These are phyloP conservation scores for Saccharomyces paradoxus DNA, from an alignment of 805 yeast species.

Conservation along the genomic window DNA sequence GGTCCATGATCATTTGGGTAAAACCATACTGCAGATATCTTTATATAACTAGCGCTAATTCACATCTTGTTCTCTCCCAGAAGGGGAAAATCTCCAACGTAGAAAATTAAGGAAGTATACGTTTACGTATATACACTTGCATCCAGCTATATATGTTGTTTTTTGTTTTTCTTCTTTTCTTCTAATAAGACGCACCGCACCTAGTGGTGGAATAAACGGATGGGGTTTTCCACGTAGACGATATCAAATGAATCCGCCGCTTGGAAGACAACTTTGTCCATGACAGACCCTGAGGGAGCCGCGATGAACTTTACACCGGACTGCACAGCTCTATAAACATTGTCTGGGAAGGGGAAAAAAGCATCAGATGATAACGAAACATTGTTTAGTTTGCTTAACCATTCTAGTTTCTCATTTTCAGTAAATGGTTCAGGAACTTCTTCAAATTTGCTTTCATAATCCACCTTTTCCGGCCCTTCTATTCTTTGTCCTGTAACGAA, in stretches of 20 bases:
- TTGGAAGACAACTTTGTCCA: slow-evolving; percentile 91
- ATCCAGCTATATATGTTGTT: background rate
- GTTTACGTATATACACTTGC: background rate
- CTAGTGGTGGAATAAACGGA: slow-evolving; percentile 95
- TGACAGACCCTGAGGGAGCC: slow-evolving; percentile 96
- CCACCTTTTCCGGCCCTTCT: slow-evolving; percentile 85
- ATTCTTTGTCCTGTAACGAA: slow-evolving; percentile 88
- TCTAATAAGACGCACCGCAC: background rate
- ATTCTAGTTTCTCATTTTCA: slow-evolving; percentile 72
- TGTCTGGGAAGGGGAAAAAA: slow-evolving; percentile 99
- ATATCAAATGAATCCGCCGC: slow-evolving; percentile 90
- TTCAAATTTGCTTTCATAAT: slow-evolving; percentile 83
- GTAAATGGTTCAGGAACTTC: slow-evolving; percentile 79
- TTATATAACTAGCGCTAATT: slow-evolving; percentile 4
- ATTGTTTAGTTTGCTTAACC: slow-evolving; percentile 70
- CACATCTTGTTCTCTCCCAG: background rate
- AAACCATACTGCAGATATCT: slow-evolving; percentile 98
- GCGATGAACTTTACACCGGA: slow-evolving; percentile 94
- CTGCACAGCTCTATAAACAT: slow-evolving; percentile 93
- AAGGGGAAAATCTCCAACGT: background rate
- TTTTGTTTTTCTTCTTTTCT: background rate
- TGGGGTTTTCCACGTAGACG: slow-evolving; percentile 94
- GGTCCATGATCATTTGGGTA: slow-evolving; percentile 97
- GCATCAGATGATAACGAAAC: slow-evolving; percentile 97
- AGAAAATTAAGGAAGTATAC: background rate